Evolutionary conservation across 2,329 filamentous ascomycete species (phyloP).

Genomic region (Thielaviopsis punctulata): DNA sequence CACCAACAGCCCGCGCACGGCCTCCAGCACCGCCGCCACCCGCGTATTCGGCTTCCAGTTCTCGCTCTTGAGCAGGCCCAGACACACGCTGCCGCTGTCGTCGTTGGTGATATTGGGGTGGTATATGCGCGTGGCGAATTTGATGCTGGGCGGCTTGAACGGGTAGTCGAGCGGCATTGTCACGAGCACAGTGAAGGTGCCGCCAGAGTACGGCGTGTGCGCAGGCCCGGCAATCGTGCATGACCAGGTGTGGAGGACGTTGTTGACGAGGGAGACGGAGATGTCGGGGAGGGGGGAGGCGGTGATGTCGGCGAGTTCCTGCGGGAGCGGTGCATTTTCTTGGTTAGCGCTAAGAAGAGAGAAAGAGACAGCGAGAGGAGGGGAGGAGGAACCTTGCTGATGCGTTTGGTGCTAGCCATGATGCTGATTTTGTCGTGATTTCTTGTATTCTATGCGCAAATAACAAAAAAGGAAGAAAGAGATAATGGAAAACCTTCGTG

Average conservation of each 20-base stretch:
- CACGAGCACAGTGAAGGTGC: conserved; percentile 57
- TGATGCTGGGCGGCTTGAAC: conserved; percentile 69
- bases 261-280: conserved; percentile 27
- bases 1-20: conserved; percentile 54
- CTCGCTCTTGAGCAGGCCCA: conserved; percentile 66
- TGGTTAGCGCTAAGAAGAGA: conserved; percentile 14
- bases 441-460: too few relatives aligned
- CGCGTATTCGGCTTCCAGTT: conserved; percentile 84
- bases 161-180: conserved; percentile 66
- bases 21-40: conserved; percentile 58
- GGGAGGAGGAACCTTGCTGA: conserved; percentile 22
- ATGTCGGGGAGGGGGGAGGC: conserved; percentile 29
- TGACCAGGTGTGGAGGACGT: conserved; percentile 36
- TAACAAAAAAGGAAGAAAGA: background rate
- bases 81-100: conserved; percentile 66
- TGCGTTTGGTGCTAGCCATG: conserved; percentile 27
- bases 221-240: conserved; percentile 29
- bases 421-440: conserved; percentile 11
- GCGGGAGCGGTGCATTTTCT: conserved; percentile 1
- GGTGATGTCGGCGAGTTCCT: conserved; percentile 38
- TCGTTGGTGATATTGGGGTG: conserved; percentile 92
- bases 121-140: conserved; percentile 81
- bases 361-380: background rate
- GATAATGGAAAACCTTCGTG: background rate
- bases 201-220: conserved; percentile 37